Base-by-base conservation (phyloP, 345 rosid genomes). In the Salix purpurea region DNA sequence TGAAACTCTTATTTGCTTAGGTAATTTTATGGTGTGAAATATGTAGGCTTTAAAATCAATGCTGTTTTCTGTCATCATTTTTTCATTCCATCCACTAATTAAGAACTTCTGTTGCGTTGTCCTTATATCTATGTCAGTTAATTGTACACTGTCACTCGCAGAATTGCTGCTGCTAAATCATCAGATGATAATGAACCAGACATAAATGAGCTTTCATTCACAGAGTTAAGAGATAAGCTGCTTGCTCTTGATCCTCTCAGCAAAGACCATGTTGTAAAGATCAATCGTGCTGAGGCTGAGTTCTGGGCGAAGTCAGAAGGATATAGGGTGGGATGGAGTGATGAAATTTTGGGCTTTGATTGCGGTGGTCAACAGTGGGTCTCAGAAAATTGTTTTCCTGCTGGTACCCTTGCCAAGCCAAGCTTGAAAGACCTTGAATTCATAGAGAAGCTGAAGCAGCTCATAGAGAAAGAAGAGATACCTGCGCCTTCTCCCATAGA, bases 351-450 rank as follows among this genome's bases (percentile, higher is more conserved):
- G 85, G 99, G 98, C 54, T 96, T 96, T 80, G 98, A 96, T 83
- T 96, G 98, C 78, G 98, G 99, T 78, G 99, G 97, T 78, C 99
- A 96, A 79, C 99, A 96, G 34, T 94, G 98, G 99, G 98, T 96
- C 67, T 96, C 97, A 24, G 98, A 96, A 83, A 91, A 87, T 76
- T 96, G 98, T 90, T 92, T 88, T 82, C 97, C 97, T 78, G 96
- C 94, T 61, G 98, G 97, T 79, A 89, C 95, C 54, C 87, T 90
- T n/a, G 75, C 92, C 67, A 92, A 92, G 73, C 99, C 95, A 24
- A 91, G 85, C 84, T 86, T 94, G 94, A 94, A 90, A 80, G 99
- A 96, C 82, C 91, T 96, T 67, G 98, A 92, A 79, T 96, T 84
- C 84, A 91, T 94, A 78, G 93, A 94, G 82, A 85, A 89, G 81